phyloP scores from a whole-genome alignment of 192 early-diverging fungal genomes.

The Gonapodya sp. region DNA sequence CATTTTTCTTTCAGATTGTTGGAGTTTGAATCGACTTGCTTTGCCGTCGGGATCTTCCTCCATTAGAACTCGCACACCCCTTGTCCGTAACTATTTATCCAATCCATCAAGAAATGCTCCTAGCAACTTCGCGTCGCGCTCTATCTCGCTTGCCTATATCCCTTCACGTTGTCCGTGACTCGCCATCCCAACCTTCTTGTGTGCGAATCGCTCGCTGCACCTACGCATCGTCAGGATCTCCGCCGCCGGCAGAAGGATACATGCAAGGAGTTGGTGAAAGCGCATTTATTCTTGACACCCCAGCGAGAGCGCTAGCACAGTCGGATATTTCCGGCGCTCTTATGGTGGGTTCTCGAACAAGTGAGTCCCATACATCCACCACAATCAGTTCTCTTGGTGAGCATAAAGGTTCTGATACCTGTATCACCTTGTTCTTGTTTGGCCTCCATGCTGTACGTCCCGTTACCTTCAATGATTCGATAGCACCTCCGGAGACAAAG shows the following conservation, averaged over 20 bases:
- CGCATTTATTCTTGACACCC: slow-evolving; percentile 65
- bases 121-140: too few species aligned
- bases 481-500: slow-evolving; percentile 40
- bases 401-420: not conserved
- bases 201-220: too few species aligned
- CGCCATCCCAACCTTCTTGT: too few species aligned
- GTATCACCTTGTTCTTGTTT: not conserved
- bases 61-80: too few species aligned
- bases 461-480: not conserved
- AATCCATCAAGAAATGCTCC: too few species aligned
- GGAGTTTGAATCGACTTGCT: too few species aligned
- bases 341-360: slow-evolving; percentile 40
- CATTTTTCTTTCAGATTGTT: too few species aligned
- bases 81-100: too few species aligned
- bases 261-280: slow-evolving; percentile 72
- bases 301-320: slow-evolving; percentile 55
- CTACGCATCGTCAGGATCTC: slow-evolving; percentile 14
- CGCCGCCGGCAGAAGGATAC: slow-evolving; percentile 71
- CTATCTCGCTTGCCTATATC: too few species aligned
- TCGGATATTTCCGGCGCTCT: slow-evolving; percentile 55
- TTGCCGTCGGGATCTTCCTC: too few species aligned
- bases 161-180: too few species aligned
- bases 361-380: slow-evolving; percentile 14
- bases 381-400: too few species aligned
- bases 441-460: not conserved